Conservation (phyloP, 352 stramenopile species). For the Phytopythium montanum region DNA sequence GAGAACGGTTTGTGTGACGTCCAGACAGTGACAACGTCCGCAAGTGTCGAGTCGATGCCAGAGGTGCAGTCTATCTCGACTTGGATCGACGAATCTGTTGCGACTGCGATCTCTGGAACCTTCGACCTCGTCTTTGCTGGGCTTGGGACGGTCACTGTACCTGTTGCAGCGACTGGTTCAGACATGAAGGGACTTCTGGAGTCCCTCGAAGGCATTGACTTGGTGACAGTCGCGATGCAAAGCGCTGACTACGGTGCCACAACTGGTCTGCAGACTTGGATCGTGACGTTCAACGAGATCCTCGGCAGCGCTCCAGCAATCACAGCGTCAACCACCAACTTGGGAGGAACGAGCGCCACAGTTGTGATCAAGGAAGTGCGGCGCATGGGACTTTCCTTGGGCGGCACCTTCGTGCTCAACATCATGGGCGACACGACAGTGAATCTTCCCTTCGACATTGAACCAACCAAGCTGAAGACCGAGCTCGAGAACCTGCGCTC, state of each 20-base stretch:
- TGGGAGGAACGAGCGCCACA: slow-evolving; percentile 54
- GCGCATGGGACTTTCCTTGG: slow-evolving; percentile 76
- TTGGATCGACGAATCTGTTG: slow-evolving; percentile 42
- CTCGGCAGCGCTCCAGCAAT: slow-evolving; percentile 88
- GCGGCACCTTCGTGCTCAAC: slow-evolving; percentile 92
- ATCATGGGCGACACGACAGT: slow-evolving; percentile 90
- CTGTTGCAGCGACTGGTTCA: slow-evolving; percentile 23
- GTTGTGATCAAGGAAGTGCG: slow-evolving; percentile 69
- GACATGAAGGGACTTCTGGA: slow-evolving; percentile 70
- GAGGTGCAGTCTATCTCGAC: slow-evolving; percentile 89
- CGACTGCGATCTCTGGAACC: slow-evolving; percentile 40
- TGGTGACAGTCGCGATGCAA: slow-evolving; percentile 58
- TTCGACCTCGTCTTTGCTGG: slow-evolving; percentile 70
- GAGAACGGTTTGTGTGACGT: slow-evolving; percentile 92
- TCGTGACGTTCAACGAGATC: slow-evolving; percentile 92
- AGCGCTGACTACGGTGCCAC: slow-evolving; percentile 44
- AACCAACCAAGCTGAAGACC: slow-evolving; percentile 77
- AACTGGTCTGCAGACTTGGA: slow-evolving; percentile 57
- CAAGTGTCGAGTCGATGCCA: slow-evolving; percentile 85
- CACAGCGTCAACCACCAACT: slow-evolving; percentile 42
- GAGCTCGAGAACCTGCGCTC: slow-evolving; percentile 70
- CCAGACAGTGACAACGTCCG: slow-evolving; percentile 91
- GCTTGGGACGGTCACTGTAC: slow-evolving; percentile 37
- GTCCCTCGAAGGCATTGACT: slow-evolving; percentile 67
- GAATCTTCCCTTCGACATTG: slow-evolving; percentile 91